These are phyloP conservation scores for Solanum chilense DNA, from an alignment of 257 asterid genomes.

Conservation along the genomic window DNA sequence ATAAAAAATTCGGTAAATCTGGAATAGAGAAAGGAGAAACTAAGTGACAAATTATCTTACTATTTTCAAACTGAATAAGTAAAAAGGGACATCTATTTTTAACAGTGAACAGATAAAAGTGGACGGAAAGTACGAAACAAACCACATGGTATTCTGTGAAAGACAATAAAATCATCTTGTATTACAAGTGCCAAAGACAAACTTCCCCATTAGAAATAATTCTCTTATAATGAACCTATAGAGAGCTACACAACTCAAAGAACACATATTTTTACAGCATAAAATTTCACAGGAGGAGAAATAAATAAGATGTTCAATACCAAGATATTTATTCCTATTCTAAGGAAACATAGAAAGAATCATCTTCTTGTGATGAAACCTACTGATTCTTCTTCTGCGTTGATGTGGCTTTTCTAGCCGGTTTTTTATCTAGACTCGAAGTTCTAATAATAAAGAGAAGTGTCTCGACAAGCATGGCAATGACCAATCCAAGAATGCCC, in stretches of 20 bases:
- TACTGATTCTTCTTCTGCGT: slow-evolving; percentile 15
- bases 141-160: neutral
- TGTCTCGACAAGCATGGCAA: slow-evolving; percentile 82
- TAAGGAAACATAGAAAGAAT: neutral
- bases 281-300: neutral
- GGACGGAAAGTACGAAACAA: neutral
- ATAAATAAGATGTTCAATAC: neutral
- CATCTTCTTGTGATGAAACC: neutral
- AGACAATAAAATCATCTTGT: neutral
- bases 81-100: no score
- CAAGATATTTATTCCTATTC: neutral
- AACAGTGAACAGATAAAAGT: neutral
- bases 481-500: slow-evolving; percentile 88
- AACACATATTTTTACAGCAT: neutral
- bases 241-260: neutral
- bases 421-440: slow-evolving; percentile 25
- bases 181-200: neutral
- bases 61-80: neutral
- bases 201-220: neutral
- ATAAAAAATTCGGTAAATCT: neutral
- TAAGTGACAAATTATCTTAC: neutral
- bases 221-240: neutral
- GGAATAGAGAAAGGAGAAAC: neutral
- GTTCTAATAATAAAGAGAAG: slow-evolving; percentile 64
- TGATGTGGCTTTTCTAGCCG: slow-evolving; percentile 12